phyloP scores from a whole-genome alignment of 306 rosid species.

The Pachyrhizus erosus region DNA sequence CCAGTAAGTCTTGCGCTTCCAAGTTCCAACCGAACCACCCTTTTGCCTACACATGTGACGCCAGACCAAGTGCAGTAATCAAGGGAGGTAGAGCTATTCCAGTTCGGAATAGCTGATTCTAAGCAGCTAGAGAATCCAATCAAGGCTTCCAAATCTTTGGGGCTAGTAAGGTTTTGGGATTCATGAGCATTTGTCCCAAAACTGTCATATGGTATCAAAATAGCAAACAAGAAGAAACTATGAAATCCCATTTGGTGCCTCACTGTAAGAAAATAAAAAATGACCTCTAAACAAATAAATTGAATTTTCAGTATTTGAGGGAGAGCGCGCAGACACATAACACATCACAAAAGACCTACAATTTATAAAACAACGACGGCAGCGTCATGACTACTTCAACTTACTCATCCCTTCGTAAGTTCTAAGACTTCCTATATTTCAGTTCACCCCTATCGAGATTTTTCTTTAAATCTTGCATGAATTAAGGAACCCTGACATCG shows the following conservation, averaged over 20 bases:
- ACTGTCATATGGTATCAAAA: slow-evolving; percentile 3
- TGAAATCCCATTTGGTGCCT: neutral
- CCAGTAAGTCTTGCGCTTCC: slow-evolving; percentile 35
- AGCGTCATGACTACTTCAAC: neutral
- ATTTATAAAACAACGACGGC: no score
- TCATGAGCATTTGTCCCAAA: neutral
- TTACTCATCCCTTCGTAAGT: no score
- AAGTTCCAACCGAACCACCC: slow-evolving; percentile 41
- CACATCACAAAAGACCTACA: neutral
- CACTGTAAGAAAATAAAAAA: neutral
- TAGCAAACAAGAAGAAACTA: neutral
- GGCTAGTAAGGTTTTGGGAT: slow-evolving; percentile 33
- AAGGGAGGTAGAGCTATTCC: neutral
- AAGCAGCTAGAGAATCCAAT: slow-evolving; percentile 40
- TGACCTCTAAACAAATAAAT: neutral
- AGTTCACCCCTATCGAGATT: neutral
- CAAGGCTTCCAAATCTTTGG: slow-evolving; percentile 44
- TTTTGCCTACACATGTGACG: neutral
- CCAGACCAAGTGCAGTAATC: no score
- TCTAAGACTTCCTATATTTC: neutral
- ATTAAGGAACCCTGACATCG: no score
- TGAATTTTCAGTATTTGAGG: neutral
- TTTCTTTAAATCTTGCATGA: no score
- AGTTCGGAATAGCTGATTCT: slow-evolving; percentile 25
- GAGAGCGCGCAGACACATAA: neutral